phyloP scores from a whole-genome alignment of 768 basidiomycete genomes.

The Suillus plorans region DNA sequence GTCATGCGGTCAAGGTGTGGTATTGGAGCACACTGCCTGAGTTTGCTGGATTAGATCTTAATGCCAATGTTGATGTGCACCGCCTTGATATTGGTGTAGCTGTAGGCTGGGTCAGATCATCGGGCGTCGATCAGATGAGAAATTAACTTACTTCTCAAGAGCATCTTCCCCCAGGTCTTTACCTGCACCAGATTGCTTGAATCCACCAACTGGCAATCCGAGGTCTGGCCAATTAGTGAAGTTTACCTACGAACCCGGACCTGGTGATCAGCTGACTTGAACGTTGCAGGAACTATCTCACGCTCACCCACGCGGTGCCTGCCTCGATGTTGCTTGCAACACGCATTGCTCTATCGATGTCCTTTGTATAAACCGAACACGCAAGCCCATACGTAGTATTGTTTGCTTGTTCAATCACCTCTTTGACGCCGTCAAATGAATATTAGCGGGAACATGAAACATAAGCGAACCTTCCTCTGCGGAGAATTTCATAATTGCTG shows the following conservation, averaged over 20 bases:
- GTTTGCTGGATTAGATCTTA: constrained; percentile 16
- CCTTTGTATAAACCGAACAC: constrained; percentile 79
- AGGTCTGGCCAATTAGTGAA: constrained; percentile 28
- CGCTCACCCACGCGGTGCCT: constrained; percentile 72
- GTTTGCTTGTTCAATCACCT: constrained; percentile 76
- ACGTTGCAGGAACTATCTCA: neutral
- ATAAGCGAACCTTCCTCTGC: constrained; percentile 40
- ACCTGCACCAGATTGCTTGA: constrained; percentile 81
- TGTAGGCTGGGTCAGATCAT: constrained; percentile 17
- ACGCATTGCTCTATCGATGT: constrained; percentile 72
- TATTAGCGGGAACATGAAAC: neutral
- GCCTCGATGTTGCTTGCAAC: constrained; percentile 76
- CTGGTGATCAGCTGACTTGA: constrained; percentile 10
- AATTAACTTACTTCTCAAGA: constrained; percentile 39
- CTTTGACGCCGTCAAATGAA: constrained; percentile 18
- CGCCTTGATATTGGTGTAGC: constrained; percentile 59
- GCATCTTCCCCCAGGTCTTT: constrained; percentile 81
- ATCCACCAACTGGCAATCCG: constrained; percentile 79
- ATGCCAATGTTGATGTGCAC: constrained; percentile 58
- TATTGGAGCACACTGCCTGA: neutral
- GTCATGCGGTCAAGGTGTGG: constrained; percentile 1
- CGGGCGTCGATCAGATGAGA: constrained; percentile 49
- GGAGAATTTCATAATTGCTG: constrained; percentile 74
- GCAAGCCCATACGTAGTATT: constrained; percentile 87
- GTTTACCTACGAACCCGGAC: constrained; percentile 76